Evolutionary conservation across 805 yeast species (phyloP).

Genomic region (Candida coleopterorum): DNA sequence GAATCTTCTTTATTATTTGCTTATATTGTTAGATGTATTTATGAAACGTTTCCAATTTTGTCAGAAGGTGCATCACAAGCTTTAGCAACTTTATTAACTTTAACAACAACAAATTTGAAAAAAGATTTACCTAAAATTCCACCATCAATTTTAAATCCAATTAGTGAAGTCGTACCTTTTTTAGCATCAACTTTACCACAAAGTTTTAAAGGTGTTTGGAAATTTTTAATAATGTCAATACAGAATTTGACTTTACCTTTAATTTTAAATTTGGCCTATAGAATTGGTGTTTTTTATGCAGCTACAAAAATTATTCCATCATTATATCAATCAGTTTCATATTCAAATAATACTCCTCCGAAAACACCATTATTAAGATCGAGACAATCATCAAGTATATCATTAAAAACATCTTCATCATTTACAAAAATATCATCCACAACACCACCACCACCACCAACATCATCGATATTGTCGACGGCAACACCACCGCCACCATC

Average conservation of each 20-base stretch:
- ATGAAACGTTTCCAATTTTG: slow-evolving; percentile 87
- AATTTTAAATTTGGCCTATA: slow-evolving; percentile 72
- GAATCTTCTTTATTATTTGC: slow-evolving; percentile 85
- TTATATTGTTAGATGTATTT: slow-evolving; percentile 87
- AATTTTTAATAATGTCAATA: slow-evolving; percentile 46
- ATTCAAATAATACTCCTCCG: slow-evolving; percentile 37
- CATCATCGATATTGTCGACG: slow-evolving; percentile 22
- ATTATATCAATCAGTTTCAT: slow-evolving; percentile 40
- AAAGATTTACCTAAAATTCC: slow-evolving; percentile 35
- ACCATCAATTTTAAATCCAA: slow-evolving; percentile 28
- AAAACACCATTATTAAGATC: slow-evolving; percentile 36
- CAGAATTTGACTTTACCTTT: slow-evolving; percentile 76
- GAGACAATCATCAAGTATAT: slow-evolving; percentile 26
- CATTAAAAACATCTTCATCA: slow-evolving; percentile 11
- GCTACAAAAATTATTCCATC: slow-evolving; percentile 93
- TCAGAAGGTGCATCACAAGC: slow-evolving; percentile 45
- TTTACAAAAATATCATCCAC: slow-evolving; percentile 4
- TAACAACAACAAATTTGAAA: slow-evolving; percentile 28
- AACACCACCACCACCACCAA: slow-evolving; percentile 10
- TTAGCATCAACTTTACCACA: slow-evolving; percentile 50
- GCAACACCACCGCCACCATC: neutral
- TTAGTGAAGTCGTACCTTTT: slow-evolving; percentile 36
- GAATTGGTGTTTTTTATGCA: slow-evolving; percentile 82
- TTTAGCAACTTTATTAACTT: slow-evolving; percentile 27
- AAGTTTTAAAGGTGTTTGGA: slow-evolving; percentile 52